Evolutionary conservation across 2,329 filamentous ascomycete genomes (phyloP), one percentile per base, ranked within the genome.

Genomic region (Phialemonium atrogriseum): DNA sequence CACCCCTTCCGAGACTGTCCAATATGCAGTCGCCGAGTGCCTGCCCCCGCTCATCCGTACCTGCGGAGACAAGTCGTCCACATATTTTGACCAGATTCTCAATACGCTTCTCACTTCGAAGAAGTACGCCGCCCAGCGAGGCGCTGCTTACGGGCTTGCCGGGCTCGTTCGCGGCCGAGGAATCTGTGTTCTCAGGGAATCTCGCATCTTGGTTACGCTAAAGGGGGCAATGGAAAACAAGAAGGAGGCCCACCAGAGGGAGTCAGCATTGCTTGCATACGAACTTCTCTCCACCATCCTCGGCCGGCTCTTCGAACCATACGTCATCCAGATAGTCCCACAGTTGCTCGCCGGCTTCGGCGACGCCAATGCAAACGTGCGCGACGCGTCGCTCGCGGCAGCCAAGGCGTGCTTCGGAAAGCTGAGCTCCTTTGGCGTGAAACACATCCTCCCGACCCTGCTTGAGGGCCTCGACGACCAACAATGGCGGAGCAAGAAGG

Each of bases 401-500:
- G 83, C 91, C 30, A 96, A 95, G 62, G 83, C 87, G 9, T 95
- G 86, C 56, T 98, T 98, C 58, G 80, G 85, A 5, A 88, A 80
- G 45, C 63, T 98, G 34, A 96, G 87, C 59, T 96, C 91, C 0
- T 98, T 84, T 47, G 91, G 91, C 55, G 93, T 98, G 37, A 94
- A 94, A 61, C 74, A 91, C 51, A 88, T 98, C 41, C 66, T 98
- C 42, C 91, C 91, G 4, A 94, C 84, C 10, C 72, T 98, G 7
- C 72, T 98, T 3, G 80, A 91, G 42, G 91, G 93, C 36, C 74
- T 98, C 8, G 88, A 96, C 42, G 91, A 98, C 42, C 77, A 84
- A 32, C 89, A 96, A 56, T 98, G 91, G 91, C 82, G 91, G 50
- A 96, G 87, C 62, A 96, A 98, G 61, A 94, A 94, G 63, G 91